phyloP scores from a whole-genome alignment of 495 filamentous ascomycete genomes.

The Hypoxylon cercidicola region DNA sequence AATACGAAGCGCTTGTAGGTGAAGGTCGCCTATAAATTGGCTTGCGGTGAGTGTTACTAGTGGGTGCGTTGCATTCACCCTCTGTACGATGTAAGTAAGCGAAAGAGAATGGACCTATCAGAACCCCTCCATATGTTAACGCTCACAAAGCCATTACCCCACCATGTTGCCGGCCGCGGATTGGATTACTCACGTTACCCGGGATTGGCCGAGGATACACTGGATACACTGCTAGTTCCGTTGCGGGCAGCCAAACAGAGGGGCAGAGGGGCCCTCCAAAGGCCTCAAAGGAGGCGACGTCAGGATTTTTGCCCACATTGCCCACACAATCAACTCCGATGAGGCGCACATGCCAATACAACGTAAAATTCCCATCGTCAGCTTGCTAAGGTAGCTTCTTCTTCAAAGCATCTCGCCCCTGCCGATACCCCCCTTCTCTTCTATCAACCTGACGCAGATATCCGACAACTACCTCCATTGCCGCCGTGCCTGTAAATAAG shows the following conservation, averaged over 20 bases:
- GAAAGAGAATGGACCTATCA: conserved; percentile 27
- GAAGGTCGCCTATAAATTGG: too few relatives aligned
- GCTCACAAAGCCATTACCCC: conserved; percentile 18
- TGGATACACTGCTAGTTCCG: too few relatives aligned
- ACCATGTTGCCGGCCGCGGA: neutral
- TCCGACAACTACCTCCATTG: neutral
- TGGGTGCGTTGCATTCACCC: too few relatives aligned
- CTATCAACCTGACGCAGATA: conserved; percentile 18
- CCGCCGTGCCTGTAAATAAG: neutral
- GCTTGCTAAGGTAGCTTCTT: conserved; percentile 6
- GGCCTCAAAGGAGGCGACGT: conserved; percentile 22
- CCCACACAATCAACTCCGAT: conserved; percentile 22
- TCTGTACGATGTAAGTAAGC: conserved; percentile 7
- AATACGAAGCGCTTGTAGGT: too few relatives aligned
- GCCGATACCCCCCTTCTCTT: neutral
- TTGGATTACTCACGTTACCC: conserved; percentile 33
- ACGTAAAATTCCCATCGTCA: conserved; percentile 19
- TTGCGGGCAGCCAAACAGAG: too few relatives aligned
- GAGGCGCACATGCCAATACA: conserved; percentile 19
- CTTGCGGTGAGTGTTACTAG: too few relatives aligned
- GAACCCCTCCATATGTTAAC: conserved; percentile 30
- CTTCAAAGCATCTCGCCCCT: conserved; percentile 3
- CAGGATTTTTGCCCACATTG: conserved; percentile 37
- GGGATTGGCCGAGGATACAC: conserved; percentile 44
- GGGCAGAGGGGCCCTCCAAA: conserved; percentile 2